Conservation (phyloP, 345 rosid genomes). For the Lenwebbia sp. region DNA sequence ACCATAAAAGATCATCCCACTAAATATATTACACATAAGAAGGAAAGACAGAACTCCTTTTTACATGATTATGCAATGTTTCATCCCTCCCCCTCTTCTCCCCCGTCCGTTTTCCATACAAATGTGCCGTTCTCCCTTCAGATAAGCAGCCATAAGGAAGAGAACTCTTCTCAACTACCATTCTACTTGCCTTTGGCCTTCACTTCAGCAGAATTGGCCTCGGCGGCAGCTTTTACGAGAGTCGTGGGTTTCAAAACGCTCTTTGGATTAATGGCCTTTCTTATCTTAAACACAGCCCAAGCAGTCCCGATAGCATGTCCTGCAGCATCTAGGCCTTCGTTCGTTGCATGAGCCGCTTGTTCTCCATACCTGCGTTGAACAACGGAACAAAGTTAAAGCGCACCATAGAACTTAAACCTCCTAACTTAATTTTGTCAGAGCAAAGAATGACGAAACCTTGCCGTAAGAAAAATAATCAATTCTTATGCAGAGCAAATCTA, state of each 20-base stretch:
- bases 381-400: not conserved
- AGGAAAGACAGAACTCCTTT: not conserved
- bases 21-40: not conserved
- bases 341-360: conserved; percentile 57
- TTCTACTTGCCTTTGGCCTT: not conserved
- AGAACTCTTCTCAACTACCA: not conserved
- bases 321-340: conserved; percentile 74
- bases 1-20: not conserved
- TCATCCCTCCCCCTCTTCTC: not conserved
- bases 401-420: not conserved
- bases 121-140: not conserved
- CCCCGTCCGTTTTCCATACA: not conserved
- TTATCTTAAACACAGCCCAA: conserved; percentile 90
- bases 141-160: not conserved
- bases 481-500: not conserved
- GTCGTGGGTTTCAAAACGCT: conserved; percentile 59
- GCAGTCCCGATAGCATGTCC: conserved; percentile 88
- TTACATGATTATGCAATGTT: not conserved
- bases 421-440: not conserved
- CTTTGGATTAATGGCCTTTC: conserved; percentile 76
- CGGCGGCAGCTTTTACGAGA: conserved; percentile 60
- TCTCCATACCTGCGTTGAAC: conserved; percentile 58
- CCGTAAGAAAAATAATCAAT: not conserved
- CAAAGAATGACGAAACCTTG: not conserved
- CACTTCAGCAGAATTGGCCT: conserved; percentile 21